Base-by-base conservation (phyloP, 192 early-diverging fungal species). In the Helicostylum pulchrum region DNA sequence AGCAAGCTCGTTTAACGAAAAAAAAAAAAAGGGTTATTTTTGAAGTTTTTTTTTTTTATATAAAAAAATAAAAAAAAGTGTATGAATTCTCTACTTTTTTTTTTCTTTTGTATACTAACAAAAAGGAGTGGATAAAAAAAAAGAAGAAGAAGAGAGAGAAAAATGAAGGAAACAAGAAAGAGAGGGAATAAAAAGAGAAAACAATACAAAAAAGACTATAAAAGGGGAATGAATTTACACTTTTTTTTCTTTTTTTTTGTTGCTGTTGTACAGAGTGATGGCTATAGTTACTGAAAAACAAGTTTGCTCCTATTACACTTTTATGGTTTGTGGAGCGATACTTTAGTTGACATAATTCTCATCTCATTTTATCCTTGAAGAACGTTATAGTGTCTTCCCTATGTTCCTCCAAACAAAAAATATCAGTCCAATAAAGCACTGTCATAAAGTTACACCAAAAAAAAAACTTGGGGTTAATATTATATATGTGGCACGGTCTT, bases 101-200 rank as follows among this genome's bases (percentile, higher is more conserved):
- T 46, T 46, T 46, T 15, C 26, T 26, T 26, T 26, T 26, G 26
- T 26, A 26, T 26, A 2, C 26, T 26, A 26, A 26, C 14, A 19
- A 20, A 17, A 17, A 56, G 36, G 36, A 39, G 34, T n/a, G 15
- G 17, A 44, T 58, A 21, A 23, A n/a, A 58, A 58, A 30, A 21
- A 42, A 23, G 20, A 44, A 17, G 8, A 15, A 19, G 44, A 7
- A 20, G 56, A 44, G 30, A 36, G 12, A 53, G 26, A 43, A 26
- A 53, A 17, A 55, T 15, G 20, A 53, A 23, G 53, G 26, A 53
- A 17, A 55, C 14, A 43, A 53, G 39, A 64, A 44, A 54, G 2
- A 20, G 12, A 65, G 4, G 6, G 7, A 65, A n/a, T 32, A 44
- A 53, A 20, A 23, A 56, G 56, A 46, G 39, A 34, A 21, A 48